Evolutionary conservation across 2,329 filamentous ascomycete genomes (phyloP), one percentile per base, ranked within the genome.

Genomic region (Colletotrichum kahawae): DNA sequence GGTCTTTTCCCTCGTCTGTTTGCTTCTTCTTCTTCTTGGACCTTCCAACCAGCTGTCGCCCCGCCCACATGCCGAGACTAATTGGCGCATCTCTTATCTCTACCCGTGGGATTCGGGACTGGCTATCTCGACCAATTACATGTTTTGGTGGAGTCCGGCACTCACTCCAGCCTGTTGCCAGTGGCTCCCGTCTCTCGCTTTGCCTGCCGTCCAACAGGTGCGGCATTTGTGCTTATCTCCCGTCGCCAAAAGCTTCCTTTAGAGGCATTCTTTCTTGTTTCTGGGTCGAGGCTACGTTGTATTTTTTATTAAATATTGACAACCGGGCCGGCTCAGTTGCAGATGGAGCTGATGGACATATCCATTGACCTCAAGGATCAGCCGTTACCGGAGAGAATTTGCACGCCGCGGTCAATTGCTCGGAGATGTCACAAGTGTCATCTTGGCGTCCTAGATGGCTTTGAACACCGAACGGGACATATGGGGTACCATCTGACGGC

Each of bases 201-300:
- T 67, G 51, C 56, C 43, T 36, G 54, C 66, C 54, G 38, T 29
- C 38, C 24, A 36, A 7, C 12, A 14, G 18, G 21, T 75, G 72
- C 63, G 69, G 63, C 64, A 75, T 72, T 75, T 75, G 69, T 72
- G 63, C 62, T 75, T 75, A 75, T 75, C 72, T 75, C 21, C 6
- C 34, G 27, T 48, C 56, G 69, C 69, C 48, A 67, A 57, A 63
- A 67, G 34, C 24, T 56, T 65, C 60, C 51, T 7, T 38, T 43
- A 36, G 51, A 31, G 36, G n/a, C 62, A 56, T 57, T 54, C 38
- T 34, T 66, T 72, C 29, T 18, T 31, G 60, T 62, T 57, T 16
- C 43, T 51, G 21, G 29, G 34, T 54, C 54, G 8, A 21, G 60
- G 13, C 48, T 71, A 71, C 67, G 71, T 74, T 71, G 36, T 54